phyloP scores from a whole-genome alignment of 164 flowering plant species.

The Vitis vinifera region ASM3070453v1 NC_081807.1:13268001-13268500 shows the following conservation, averaged over 20 bases:
- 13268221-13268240: constrained; percentile 81
- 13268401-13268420: background rate
- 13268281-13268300: constrained; percentile 79
- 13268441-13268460: background rate
- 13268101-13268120: constrained; percentile 61
- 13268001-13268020: constrained; percentile 1
- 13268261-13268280: constrained; percentile 81
- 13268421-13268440: background rate
- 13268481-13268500: too few species aligned
- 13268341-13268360: too few species aligned
- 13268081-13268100: constrained; percentile 77
- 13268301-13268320: constrained; percentile 80
- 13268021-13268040: constrained; percentile 8
- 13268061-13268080: constrained; percentile 83
- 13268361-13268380: background rate
- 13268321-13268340: constrained; percentile 58
- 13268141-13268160: constrained; percentile 55
- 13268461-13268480: too few species aligned
- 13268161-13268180: constrained; percentile 76
- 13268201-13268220: constrained; percentile 55
- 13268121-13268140: constrained; percentile 78
- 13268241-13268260: constrained; percentile 65
- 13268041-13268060: constrained; percentile 73
- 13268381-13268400: background rate
- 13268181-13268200: constrained; percentile 37